Conservation (phyloP, 2,329 filamentous ascomycete species). For the Hymenoscyphus fructigenus region DNA sequence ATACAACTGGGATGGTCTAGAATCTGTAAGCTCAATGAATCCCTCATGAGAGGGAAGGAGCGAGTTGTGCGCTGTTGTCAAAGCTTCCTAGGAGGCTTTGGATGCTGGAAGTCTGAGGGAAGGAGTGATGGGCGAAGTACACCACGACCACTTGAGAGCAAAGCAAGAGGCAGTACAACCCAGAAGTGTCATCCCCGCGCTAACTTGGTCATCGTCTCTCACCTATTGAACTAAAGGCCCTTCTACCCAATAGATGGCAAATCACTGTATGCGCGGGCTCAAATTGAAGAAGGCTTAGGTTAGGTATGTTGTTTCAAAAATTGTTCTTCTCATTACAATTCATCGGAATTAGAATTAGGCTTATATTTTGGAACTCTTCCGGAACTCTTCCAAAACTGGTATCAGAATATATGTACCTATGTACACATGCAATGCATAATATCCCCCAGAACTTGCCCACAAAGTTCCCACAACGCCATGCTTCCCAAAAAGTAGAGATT, state of each 20-base stretch:
- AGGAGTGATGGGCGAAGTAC: too few species aligned
- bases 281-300: not conserved
- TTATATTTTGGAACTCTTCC: not conserved
- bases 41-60: too few species aligned
- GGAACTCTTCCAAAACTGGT: not conserved
- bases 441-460: not conserved
- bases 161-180: too few species aligned
- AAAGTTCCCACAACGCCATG: not conserved
- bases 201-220: not conserved
- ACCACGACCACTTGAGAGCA: too few species aligned
- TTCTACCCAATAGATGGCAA: too few species aligned
- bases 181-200: too few species aligned
- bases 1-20: too few species aligned
- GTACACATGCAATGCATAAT: not conserved
- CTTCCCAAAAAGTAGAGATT: slow-evolving; percentile 1
- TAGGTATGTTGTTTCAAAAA: not conserved
- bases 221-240: not conserved
- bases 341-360: not conserved
- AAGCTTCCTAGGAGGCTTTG: too few species aligned
- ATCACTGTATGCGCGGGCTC: not conserved
- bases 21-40: too few species aligned
- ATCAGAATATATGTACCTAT: not conserved
- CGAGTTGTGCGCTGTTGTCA: too few species aligned
- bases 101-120: too few species aligned
- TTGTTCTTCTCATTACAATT: not conserved